Conservation (phyloP, 495 filamentous ascomycete genomes). For the Podospora pseudoanserina region DNA sequence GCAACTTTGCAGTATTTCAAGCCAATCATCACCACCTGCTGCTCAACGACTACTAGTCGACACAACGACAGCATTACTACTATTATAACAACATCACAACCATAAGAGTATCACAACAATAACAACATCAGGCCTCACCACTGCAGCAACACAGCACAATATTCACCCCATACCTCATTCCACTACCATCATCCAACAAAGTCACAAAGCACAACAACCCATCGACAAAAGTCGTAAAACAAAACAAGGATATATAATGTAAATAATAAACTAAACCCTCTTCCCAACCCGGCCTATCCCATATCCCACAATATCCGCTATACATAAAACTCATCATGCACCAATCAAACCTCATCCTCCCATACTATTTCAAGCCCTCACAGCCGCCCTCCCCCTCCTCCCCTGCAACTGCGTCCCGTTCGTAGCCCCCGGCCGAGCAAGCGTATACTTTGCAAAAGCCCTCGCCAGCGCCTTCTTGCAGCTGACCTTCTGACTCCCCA, state of each 20-base stretch:
- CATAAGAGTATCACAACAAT: no score
- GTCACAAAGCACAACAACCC: background rate
- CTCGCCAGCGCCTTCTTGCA: slow-evolving; percentile 95
- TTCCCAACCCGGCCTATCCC: background rate
- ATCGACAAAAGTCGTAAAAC: background rate
- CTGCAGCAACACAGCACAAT: background rate
- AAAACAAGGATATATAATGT: background rate
- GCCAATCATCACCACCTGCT: background rate
- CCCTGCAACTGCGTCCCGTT: background rate
- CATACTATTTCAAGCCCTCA: background rate
- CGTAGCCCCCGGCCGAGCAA: slow-evolving; percentile 41
- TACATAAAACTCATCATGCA: background rate
- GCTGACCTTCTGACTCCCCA: slow-evolving; percentile 93
- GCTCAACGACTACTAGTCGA: no score
- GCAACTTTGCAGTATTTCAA: background rate
- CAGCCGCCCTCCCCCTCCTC: background rate
- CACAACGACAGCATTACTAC: no score
- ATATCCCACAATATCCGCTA: background rate
- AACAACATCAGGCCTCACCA: no score
- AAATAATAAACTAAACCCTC: background rate
- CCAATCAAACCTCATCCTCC: background rate
- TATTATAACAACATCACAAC: no score
- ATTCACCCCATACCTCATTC: no score
- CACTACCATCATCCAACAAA: background rate
- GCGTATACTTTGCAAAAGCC: slow-evolving; percentile 93